These are phyloP conservation scores for Metschnikowia aberdeeniae DNA, from an alignment of 805 yeast species.

Conservation along the genomic window DNA sequence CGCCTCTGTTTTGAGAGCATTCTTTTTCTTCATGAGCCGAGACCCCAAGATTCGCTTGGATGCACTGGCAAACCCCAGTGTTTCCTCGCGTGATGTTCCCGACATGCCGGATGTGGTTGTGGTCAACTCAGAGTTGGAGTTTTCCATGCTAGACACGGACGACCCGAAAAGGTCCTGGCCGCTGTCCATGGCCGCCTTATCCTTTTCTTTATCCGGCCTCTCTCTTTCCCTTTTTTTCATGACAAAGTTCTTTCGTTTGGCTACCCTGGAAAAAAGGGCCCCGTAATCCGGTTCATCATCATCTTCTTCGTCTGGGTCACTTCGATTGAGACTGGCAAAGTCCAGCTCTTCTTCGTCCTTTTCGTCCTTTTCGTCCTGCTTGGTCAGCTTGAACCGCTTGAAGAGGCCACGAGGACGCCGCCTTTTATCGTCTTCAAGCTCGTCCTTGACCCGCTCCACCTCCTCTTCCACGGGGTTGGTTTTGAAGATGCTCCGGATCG, in stretches of 20 bases:
- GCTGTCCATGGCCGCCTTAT: neutral
- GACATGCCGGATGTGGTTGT: constrained; percentile 8
- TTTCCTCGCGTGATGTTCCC: neutral
- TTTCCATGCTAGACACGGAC: constrained; percentile 15
- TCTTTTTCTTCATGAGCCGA: constrained; percentile 32
- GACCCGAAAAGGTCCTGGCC: constrained; percentile 1
- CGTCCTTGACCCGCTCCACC: neutral
- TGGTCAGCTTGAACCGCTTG: constrained; percentile 33
- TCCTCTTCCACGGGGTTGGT: constrained; percentile 7
- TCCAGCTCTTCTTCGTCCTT: constrained; percentile 13
- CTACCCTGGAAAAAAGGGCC: constrained; percentile 41
- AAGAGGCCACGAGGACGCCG: constrained; percentile 29
- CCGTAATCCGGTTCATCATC: constrained; percentile 38
- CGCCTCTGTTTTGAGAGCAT: neutral
- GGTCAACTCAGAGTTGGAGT: constrained; percentile 11
- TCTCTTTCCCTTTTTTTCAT: constrained; percentile 20
- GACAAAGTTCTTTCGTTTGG: constrained; percentile 34
- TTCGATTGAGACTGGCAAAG: neutral
- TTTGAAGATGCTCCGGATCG: constrained; percentile 33
- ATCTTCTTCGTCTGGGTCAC: neutral
- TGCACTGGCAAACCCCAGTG: constrained; percentile 28
- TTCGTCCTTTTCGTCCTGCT: constrained; percentile 13
- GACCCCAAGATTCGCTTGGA: constrained; percentile 40
- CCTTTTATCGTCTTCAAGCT: constrained; percentile 17
- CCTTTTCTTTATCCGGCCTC: constrained; percentile 1